These are phyloP conservation scores for Artomyces pyxidatus DNA, from an alignment of 768 basidiomycete genomes.

Conservation along the genomic window DNA sequence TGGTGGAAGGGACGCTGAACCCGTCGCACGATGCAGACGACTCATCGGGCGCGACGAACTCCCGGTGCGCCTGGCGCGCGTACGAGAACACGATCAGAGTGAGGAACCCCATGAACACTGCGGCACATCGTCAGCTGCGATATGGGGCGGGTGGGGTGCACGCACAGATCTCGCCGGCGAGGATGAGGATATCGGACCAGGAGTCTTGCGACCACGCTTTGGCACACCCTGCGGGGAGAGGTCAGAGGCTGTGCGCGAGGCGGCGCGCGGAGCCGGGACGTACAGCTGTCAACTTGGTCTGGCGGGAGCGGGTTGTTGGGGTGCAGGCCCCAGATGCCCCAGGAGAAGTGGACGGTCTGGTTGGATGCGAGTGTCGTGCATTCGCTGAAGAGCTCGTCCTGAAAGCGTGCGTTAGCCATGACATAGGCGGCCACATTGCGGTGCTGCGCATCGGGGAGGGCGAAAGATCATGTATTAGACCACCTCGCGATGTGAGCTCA, in stretches of 20 bases:
- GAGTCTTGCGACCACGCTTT: conserved; percentile 54
- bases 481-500: too few species aligned
- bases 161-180: conserved; percentile 55
- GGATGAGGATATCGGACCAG: conserved; percentile 56
- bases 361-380: conserved; percentile 39
- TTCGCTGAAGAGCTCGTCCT: conserved; percentile 49
- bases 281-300: conserved; percentile 40
- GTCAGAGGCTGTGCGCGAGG: conserved; percentile 8
- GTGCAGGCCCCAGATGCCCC: conserved; percentile 24
- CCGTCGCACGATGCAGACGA: too few species aligned
- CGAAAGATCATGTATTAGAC: too few species aligned
- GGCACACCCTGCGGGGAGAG: conserved; percentile 45
- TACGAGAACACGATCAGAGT: conserved; percentile 59
- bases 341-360: conserved; percentile 20
- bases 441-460: too few species aligned
- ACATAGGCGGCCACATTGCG: too few species aligned
- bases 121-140: background rate
- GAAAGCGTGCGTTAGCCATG: too few species aligned
- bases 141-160: too few species aligned
- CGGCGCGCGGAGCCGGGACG: conserved; percentile 14
- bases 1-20: too few species aligned
- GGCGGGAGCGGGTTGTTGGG: conserved; percentile 15
- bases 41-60: conserved; percentile 45
- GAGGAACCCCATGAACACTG: conserved; percentile 57
- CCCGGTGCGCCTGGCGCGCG: conserved; percentile 70